phyloP scores from a whole-genome alignment of 1,139 yeast species.

The Yamadazyma friedrichii region DNA sequence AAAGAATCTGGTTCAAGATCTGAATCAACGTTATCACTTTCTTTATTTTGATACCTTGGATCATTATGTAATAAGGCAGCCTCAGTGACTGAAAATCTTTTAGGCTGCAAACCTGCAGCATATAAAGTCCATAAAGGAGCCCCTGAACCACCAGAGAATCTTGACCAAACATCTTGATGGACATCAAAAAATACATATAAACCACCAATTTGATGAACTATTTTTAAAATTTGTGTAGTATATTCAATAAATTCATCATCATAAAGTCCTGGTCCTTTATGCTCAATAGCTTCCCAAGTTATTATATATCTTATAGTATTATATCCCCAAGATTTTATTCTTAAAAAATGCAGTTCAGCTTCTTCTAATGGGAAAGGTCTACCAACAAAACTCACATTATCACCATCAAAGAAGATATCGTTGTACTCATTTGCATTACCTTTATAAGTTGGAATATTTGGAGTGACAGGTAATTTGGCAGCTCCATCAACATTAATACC shows the following conservation, averaged over 20 bases:
- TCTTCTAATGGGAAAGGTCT: constrained; percentile 77
- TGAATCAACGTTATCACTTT: constrained; percentile 23
- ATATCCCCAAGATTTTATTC: constrained; percentile 80
- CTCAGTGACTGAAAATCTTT: constrained; percentile 59
- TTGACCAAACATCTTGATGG: constrained; percentile 94
- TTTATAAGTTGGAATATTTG: constrained; percentile 52
- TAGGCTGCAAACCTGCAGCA: constrained; percentile 89
- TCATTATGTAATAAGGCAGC: constrained; percentile 77
- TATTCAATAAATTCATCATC: constrained; percentile 77
- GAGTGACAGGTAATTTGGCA: constrained; percentile 66
- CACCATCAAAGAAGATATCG: constrained; percentile 64
- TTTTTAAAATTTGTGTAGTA: constrained; percentile 59
- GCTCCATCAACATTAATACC: constrained; percentile 86
- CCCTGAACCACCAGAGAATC: constrained; percentile 91
- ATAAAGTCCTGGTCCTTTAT: constrained; percentile 79
- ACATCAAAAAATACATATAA: constrained; percentile 82
- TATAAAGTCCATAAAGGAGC: constrained; percentile 96
- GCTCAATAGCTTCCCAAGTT: constrained; percentile 95
- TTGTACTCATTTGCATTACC: constrained; percentile 44
- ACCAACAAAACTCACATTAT: constrained; percentile 73
- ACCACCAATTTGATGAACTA: constrained; percentile 65
- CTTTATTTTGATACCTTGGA: constrained; percentile 23
- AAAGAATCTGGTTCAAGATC: constrained; percentile 25
- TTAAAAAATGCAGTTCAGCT: constrained; percentile 62
- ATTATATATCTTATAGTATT: constrained; percentile 74